Evolutionary conservation across 2,329 filamentous ascomycete genomes (phyloP).

Genomic region (Alternaria ethzedia): DNA sequence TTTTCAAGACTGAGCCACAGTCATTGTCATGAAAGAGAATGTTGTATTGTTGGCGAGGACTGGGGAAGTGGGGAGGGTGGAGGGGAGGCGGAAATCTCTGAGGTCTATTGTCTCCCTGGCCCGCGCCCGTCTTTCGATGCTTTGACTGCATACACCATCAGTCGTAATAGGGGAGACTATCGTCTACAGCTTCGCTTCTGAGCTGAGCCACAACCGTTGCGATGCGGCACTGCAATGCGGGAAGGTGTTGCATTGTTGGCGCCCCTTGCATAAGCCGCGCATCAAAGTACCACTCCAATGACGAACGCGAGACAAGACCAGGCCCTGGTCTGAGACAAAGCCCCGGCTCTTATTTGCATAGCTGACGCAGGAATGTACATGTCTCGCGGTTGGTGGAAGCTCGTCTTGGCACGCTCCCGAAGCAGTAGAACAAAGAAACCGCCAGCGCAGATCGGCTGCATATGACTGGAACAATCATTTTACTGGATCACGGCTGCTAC

Average conservation of each 20-base stretch:
- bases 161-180: not conserved
- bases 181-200: not conserved
- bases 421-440: constrained; percentile 46
- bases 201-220: not conserved
- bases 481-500: constrained; percentile 32
- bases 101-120: not conserved
- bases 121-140: not conserved
- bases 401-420: constrained; percentile 44
- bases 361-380: constrained; percentile 36
- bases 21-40: constrained; percentile 23
- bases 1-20: constrained; percentile 23
- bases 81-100: not conserved
- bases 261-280: constrained; percentile 38
- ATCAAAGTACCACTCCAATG: not conserved
- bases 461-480: constrained; percentile 46
- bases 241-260: constrained; percentile 28
- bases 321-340: not conserved
- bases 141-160: not conserved
- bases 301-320: not conserved
- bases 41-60: not conserved
- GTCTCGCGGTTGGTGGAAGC: constrained; percentile 38
- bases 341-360: constrained; percentile 15
- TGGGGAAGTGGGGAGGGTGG: not conserved
- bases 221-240: not conserved
- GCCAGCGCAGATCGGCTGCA: constrained; percentile 37